Conservation (phyloP, 2,329 filamentous ascomycete species). For the Metarhizium humberi region DNA sequence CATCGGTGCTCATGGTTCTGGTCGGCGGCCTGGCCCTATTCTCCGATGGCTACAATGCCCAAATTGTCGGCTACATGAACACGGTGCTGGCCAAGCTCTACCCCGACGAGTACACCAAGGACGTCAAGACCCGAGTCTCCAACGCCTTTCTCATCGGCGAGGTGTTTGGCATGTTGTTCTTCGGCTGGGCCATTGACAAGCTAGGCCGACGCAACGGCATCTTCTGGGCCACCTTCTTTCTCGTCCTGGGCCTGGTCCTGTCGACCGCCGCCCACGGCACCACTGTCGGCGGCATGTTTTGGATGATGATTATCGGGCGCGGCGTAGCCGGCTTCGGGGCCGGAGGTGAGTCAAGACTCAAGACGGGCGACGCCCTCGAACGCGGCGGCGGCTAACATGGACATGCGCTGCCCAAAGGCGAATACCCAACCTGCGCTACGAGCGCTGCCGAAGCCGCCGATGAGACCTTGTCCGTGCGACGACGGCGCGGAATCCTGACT, state of each 20-base stretch:
- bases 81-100: constrained; percentile 21
- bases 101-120: constrained; percentile 20
- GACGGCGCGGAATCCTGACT: constrained; percentile 19
- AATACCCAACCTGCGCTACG: constrained; percentile 20
- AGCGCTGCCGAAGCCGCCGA: constrained; percentile 19
- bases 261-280: constrained; percentile 32
- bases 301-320: constrained; percentile 39
- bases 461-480: constrained; percentile 15
- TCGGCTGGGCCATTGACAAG: constrained; percentile 33
- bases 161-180: constrained; percentile 29
- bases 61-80: constrained; percentile 24
- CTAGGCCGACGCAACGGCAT: constrained; percentile 36
- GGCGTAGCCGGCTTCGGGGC: constrained; percentile 38
- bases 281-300: constrained; percentile 35
- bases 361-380: too few relatives aligned
- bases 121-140: constrained; percentile 27
- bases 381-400: not conserved
- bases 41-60: constrained; percentile 25
- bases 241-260: constrained; percentile 35
- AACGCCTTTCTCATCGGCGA: constrained; percentile 31
- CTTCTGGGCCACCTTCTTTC: constrained; percentile 32
- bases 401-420: constrained; percentile 8
- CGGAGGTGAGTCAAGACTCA: constrained; percentile 17
- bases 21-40: constrained; percentile 20
- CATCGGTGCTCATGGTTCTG: constrained; percentile 12